A percentile compares a stretch with the other conserved stretches of the same genome.
These are phyloP conservation scores for Terfezia claveryi DNA, from an alignment of 495 filamentous ascomycete species.

Conservation along the genomic window DNA sequence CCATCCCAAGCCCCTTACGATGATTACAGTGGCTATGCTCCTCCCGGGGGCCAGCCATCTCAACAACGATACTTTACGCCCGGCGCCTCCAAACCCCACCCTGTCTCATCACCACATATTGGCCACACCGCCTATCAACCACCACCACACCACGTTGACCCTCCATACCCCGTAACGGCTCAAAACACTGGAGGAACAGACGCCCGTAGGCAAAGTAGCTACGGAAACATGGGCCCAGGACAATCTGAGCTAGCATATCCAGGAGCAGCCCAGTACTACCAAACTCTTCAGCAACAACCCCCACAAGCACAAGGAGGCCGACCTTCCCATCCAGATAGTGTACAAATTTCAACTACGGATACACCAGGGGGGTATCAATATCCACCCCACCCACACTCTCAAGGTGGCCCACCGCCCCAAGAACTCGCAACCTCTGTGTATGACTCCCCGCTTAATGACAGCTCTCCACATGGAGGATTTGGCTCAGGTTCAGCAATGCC, in stretches of 20 bases:
- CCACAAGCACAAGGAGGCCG: background rate
- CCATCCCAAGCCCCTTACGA: slow-evolving; percentile 34
- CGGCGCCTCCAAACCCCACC: slow-evolving; percentile 8
- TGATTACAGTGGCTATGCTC: slow-evolving; percentile 27
- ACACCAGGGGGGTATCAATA: background rate
- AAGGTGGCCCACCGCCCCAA: slow-evolving; percentile 33
- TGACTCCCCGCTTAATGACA: slow-evolving; percentile 35
- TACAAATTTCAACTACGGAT: background rate
- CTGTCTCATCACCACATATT: slow-evolving; percentile 20
- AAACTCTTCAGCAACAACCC: background rate
- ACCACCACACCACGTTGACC: slow-evolving; percentile 12
- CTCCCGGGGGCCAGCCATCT: slow-evolving; percentile 16
- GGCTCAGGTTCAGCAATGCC: background rate
- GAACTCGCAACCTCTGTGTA: slow-evolving; percentile 71
- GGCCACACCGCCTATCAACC: slow-evolving; percentile 21
- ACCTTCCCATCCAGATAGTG: background rate
- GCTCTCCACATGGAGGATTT: background rate
- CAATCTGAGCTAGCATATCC: slow-evolving; percentile 4
- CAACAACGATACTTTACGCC: slow-evolving; percentile 20
- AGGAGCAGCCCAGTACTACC: slow-evolving; percentile 13
- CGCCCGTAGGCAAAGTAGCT: slow-evolving; percentile 10
- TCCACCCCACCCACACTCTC: slow-evolving; percentile 24
- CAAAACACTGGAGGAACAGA: slow-evolving; percentile 10
- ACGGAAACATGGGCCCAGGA: slow-evolving; percentile 13
- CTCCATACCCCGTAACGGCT: background rate